Base-by-base conservation (phyloP, 805 yeast species). In the Kodamaea laetipori region DNA sequence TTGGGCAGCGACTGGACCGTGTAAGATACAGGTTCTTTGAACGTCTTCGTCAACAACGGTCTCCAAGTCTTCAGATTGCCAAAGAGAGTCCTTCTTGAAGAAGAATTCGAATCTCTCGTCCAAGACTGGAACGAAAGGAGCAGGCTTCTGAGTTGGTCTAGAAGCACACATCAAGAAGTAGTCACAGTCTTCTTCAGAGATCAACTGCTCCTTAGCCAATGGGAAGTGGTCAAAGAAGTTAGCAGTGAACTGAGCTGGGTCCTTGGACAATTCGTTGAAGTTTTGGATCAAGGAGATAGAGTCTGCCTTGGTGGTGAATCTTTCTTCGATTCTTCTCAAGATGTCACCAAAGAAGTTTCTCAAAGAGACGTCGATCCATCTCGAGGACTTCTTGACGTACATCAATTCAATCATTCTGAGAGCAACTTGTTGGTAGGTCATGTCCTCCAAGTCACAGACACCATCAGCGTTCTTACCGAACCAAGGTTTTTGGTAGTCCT, bases 401-500 rank as follows among this genome's bases (percentile, higher is more conserved):
- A 88, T 78, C 64, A 95, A 79, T 66, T 89, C 97, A 46, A 94
- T 84, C 57, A 87, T 73, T 70, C 99, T 84, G 59, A 78, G 67
- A 32, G 95, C 86, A 60, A 94, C 90, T 72, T 94, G 95, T 60
- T 82, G 81, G 67, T 94, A 94, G 19, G 98, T 92, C 96, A 94
- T 90, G 54, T 90, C 97, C 61, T 86, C 88, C 53, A 94, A 69
- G 66, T 95, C 99, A 64, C 92, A 89, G 40, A 83, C 86, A 61
- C 90, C 89, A 23, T 82, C 74, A 28, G 84, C 69, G 55, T 84
- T 84, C 56, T 74, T 76, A 56, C 96, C 96, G 61, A 94, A 94
- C 99, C 99, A 94, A 40, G 96, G 96, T 72, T 94, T 94, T 74
- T 90, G 98, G 80, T 78, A 90, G 68, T 94, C 99, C 54, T 90